Conservation (phyloP, 495 filamentous ascomycete genomes). For the Cladorrhinum samala region DNA sequence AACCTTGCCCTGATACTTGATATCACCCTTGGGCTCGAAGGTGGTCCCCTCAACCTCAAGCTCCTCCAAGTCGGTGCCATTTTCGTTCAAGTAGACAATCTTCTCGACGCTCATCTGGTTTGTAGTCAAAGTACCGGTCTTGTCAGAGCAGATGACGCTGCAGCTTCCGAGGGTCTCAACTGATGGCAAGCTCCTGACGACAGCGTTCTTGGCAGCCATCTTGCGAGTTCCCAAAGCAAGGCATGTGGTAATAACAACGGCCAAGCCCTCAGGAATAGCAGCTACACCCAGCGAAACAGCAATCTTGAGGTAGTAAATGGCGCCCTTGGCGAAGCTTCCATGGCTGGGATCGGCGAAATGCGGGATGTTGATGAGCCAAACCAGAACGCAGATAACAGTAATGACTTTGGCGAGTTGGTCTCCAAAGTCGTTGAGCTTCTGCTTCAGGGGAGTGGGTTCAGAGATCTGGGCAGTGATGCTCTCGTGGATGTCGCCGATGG, state of each 20-base stretch:
- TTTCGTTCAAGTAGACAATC: slow-evolving; percentile 71
- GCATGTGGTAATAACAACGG: slow-evolving; percentile 97
- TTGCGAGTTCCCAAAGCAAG: slow-evolving; percentile 91
- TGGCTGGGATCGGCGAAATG: slow-evolving; percentile 94
- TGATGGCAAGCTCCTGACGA: slow-evolving; percentile 90
- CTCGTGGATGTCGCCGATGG: slow-evolving; percentile 98
- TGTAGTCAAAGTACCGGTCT: slow-evolving; percentile 96
- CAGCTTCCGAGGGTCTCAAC: slow-evolving; percentile 98
- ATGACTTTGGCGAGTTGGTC: slow-evolving; percentile 97
- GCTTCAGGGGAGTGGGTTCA: slow-evolving; percentile 92
- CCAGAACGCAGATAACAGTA: slow-evolving; percentile 88
- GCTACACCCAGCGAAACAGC: slow-evolving; percentile 97
- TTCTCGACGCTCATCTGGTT: slow-evolving; percentile 99
- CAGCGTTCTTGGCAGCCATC: slow-evolving; percentile 98
- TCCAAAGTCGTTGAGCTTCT: slow-evolving; percentile 98
- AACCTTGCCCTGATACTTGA: slow-evolving; percentile 60
- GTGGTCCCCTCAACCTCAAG: slow-evolving; percentile 90
- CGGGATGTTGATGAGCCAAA: slow-evolving; percentile 97
- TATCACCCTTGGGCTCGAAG: slow-evolving; percentile 75
- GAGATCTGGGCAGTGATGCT: slow-evolving; percentile 98
- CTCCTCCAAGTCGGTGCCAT: slow-evolving; percentile 73
- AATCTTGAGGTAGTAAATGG: slow-evolving; percentile 99
- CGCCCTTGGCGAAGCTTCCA: slow-evolving; percentile 93
- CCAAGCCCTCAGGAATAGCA: slow-evolving; percentile 94
- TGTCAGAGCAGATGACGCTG: slow-evolving; percentile 99